phyloP scores from a whole-genome alignment of 805 yeast species.

The Wickerhamiella allomyrinae region DNA sequence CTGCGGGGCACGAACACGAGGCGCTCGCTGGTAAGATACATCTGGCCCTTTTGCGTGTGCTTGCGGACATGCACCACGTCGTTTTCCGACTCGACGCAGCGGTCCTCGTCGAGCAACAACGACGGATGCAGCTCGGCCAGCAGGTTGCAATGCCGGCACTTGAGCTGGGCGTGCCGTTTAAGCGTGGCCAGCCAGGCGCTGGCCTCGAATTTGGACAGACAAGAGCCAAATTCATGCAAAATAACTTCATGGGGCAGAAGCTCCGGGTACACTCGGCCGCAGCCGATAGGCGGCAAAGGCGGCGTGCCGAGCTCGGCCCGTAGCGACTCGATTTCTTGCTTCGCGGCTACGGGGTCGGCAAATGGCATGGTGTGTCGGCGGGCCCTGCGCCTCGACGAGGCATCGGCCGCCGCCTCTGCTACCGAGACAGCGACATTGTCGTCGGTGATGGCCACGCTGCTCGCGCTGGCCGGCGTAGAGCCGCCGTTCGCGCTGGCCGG shows the following conservation, averaged over 20 bases:
- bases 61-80: slow-evolving; percentile 8
- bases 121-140: neutral
- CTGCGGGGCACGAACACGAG: slow-evolving; percentile 16
- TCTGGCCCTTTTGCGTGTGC: slow-evolving; percentile 10
- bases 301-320: slow-evolving; percentile 16
- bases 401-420: too few species aligned
- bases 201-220: slow-evolving; percentile 1
- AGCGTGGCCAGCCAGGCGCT: neutral
- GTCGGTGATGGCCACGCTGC: too few species aligned
- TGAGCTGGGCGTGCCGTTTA: neutral
- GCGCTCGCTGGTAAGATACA: slow-evolving; percentile 19
- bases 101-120: neutral
- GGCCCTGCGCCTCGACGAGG: too few species aligned
- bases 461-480: too few species aligned
- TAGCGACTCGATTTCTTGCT: neutral
- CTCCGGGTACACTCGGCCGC: neutral
- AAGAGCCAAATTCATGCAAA: slow-evolving; percentile 1
- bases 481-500: too few species aligned
- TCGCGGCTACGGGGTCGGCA: neutral
- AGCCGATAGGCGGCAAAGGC: slow-evolving; percentile 23
- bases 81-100: neutral
- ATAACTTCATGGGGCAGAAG: slow-evolving; percentile 5
- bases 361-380: neutral
- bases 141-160: slow-evolving; percentile 2
- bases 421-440: too few species aligned